Evolutionary conservation across 164 flowering plant species (phyloP), one percentile per base, ranked within the genome.

Genomic region (Magnolia changhungtana): DNA sequence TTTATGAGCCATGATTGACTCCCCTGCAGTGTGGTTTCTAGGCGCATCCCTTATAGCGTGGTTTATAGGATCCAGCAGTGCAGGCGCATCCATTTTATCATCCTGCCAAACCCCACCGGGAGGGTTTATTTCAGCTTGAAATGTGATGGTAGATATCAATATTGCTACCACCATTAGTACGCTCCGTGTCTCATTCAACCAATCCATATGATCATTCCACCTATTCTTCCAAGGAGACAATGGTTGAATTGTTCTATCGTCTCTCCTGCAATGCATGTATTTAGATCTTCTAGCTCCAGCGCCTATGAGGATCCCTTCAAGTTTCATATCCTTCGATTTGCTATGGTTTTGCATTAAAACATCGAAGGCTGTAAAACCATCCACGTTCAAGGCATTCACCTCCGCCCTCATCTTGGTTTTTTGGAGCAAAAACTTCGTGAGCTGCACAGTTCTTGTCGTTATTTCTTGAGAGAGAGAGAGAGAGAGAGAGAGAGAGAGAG

Each of bases 81-180:
- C 2, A 16, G 11, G 20, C 13, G 72, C 6, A 10, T 24, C 9
- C 11, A 4, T 16, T 16, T 14, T 8, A 8, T 50, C 61, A 3
- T 50, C 73, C 24, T 71, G 73, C 27, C 59, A 71, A 5, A 50
- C 8, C 11, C 73, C 73, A 7, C 73, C 73, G 5, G 73, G 73
- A 50, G 73, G 73, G 58, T 11, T 71, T 29, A 71, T 58, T n/a
- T 3, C 73, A 14, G 73, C 73, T 31, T 71, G 73, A 59, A 20
- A 71, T 19, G 73, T 71, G 2, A 71, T 6, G 1, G 61, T 71
- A 9, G 58, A 58, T 5, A 71, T 71, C 21, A 71, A 20, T 24
- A 50, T 24, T 1, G 59, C 61, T 14, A 71, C 73, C 16, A 71
- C 58, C 63, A 71, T 49, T 21, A 71, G 58, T 21, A 61, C 0